phyloP scores from a whole-genome alignment of 2,329 filamentous ascomycete genomes.

The Verticillium nubilum region DNA sequence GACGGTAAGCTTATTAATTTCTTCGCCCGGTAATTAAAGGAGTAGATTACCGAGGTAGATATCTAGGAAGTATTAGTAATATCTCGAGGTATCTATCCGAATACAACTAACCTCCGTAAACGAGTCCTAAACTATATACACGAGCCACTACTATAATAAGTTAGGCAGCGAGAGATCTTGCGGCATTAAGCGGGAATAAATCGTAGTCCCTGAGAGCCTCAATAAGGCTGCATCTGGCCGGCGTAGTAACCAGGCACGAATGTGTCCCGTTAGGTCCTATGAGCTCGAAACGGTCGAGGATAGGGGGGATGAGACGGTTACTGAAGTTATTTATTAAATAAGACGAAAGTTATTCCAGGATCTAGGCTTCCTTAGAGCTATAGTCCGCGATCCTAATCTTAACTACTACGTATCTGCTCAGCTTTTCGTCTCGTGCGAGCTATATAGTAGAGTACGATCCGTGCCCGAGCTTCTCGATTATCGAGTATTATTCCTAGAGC shows the following conservation, averaged over 20 bases:
- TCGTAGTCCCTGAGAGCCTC: slow-evolving; percentile 3
- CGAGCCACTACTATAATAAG: slow-evolving; percentile 16
- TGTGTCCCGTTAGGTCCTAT: slow-evolving; percentile 12
- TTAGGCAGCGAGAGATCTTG: slow-evolving; percentile 12
- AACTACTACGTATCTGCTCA: slow-evolving; percentile 15
- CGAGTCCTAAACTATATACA: slow-evolving; percentile 14
- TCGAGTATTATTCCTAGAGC: slow-evolving; percentile 16
- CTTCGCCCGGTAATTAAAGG: slow-evolving; percentile 9
- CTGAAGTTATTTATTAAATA: neutral
- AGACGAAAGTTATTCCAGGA: slow-evolving; percentile 11
- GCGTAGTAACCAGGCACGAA: slow-evolving; percentile 9
- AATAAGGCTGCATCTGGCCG: slow-evolving; percentile 12
- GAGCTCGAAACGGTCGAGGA: slow-evolving; percentile 11
- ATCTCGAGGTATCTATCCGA: neutral
- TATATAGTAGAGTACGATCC: slow-evolving; percentile 19
- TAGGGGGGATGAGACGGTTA: slow-evolving; percentile 1
- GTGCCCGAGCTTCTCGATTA: slow-evolving; percentile 13
- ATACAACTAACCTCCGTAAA: slow-evolving; percentile 16
- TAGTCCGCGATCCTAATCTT: slow-evolving; percentile 17
- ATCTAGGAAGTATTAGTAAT: neutral
- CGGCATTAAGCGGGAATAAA: slow-evolving; percentile 9
- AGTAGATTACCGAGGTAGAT: slow-evolving; percentile 22
- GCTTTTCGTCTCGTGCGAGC: slow-evolving; percentile 17
- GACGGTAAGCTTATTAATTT: slow-evolving; percentile 7
- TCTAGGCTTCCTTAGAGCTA: slow-evolving; percentile 5